phyloP scores from a whole-genome alignment of 139 green algal genomes.

The Ostreobium quekettii region DNA sequence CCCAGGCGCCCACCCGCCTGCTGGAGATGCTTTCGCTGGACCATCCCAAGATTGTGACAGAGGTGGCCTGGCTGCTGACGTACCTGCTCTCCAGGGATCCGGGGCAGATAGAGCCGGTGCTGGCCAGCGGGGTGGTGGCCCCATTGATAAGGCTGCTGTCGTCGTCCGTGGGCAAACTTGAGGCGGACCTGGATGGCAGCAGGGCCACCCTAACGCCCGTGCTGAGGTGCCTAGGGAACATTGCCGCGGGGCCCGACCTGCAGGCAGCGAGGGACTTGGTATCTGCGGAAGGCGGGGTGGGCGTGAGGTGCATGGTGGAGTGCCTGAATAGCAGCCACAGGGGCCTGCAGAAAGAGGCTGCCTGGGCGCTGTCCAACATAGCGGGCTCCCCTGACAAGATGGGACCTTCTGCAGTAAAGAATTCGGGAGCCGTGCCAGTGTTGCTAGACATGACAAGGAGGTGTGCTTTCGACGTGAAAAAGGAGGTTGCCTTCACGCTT shows the following conservation, averaged over 20 bases:
- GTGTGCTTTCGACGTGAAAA: conserved; percentile 38
- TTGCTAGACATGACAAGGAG: conserved; percentile 28
- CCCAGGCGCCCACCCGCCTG: conserved; percentile 4
- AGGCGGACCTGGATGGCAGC: conserved; percentile 3
- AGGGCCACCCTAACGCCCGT: conserved; percentile 29
- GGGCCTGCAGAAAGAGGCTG: conserved; percentile 9
- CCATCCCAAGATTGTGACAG: conserved; percentile 21
- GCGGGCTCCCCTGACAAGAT: not conserved
- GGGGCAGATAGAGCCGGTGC: conserved; percentile 12
- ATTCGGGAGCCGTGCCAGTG: not conserved
- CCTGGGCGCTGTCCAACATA: not conserved
- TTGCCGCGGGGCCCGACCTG: conserved; percentile 25
- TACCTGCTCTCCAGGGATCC: conserved; percentile 19
- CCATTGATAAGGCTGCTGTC: conserved; percentile 10
- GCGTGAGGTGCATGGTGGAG: not conserved
- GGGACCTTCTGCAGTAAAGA: not conserved
- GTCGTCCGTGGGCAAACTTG: not conserved
- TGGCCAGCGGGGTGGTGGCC: conserved; percentile 3
- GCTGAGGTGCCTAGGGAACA: conserved; percentile 34
- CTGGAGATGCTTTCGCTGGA: conserved; percentile 20
- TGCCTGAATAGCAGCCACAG: not conserved
- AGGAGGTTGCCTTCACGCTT: conserved; percentile 36
- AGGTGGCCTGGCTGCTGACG: conserved; percentile 22
- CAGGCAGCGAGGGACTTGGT: conserved; percentile 15
- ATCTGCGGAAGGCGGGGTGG: not conserved